A percentile compares a stretch with the other conserved stretches of the same genome.
phyloP scores from a whole-genome alignment of 352 stramenopile genomes.

The Hyaloperonospora arabidopsidis region DNA sequence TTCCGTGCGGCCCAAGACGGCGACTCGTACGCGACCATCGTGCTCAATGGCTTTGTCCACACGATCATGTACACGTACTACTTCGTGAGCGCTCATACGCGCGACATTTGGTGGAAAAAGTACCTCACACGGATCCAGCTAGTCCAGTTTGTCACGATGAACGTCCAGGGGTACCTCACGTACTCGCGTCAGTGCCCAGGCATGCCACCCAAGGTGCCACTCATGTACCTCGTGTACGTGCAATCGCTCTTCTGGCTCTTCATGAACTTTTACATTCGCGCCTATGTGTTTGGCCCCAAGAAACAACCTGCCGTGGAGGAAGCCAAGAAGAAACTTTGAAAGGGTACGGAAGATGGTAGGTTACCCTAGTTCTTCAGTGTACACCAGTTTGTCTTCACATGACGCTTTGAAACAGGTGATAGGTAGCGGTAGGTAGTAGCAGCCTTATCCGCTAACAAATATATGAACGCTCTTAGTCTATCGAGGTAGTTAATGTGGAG shows the following conservation, averaged over 20 bases:
- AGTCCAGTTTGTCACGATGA: conserved; percentile 90
- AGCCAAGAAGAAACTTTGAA: conserved; percentile 37
- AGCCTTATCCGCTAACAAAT: too few species aligned
- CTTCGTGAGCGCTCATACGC: conserved; percentile 95
- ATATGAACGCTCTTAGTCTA: too few species aligned
- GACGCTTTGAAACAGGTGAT: too few species aligned
- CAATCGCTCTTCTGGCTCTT: conserved; percentile 79
- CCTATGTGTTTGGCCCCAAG: conserved; percentile 61
- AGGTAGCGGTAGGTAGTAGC: too few species aligned
- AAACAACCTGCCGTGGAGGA: conserved; percentile 24
- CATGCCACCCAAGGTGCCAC: conserved; percentile 64
- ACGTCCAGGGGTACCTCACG: conserved; percentile 65
- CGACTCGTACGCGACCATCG: conserved; percentile 94
- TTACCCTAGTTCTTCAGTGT: conserved; percentile 11
- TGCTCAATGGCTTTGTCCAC: conserved; percentile 97
- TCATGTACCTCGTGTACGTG: conserved; percentile 94
- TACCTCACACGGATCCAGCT: conserved; percentile 94
- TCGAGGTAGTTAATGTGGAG: too few species aligned
- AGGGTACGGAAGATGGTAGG: background rate
- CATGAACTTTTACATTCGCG: conserved; percentile 92
- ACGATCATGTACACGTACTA: conserved; percentile 99
- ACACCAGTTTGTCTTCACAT: conserved; percentile 8
- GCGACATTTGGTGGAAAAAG: conserved; percentile 97
- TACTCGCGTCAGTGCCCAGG: conserved; percentile 85
- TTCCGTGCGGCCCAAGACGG: conserved; percentile 90